Evolutionary conservation across 768 basidiomycete species (phyloP).

Genomic region (Lactifluus pinguis): DNA sequence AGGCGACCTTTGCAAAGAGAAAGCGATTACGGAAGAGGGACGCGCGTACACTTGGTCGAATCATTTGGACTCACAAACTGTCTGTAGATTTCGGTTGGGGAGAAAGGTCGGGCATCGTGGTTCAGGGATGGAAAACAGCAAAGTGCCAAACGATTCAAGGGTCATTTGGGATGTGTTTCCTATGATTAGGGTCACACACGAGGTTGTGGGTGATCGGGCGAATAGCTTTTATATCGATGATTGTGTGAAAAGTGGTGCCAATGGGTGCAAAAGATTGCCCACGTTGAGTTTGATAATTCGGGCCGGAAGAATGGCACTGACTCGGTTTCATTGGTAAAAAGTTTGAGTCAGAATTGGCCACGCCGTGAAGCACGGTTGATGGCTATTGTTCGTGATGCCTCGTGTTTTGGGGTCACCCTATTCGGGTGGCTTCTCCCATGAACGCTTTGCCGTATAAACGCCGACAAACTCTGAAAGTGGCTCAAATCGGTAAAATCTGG

Average conservation of each 20-base stretch:
- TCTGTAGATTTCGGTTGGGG: no score
- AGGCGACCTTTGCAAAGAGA: no score
- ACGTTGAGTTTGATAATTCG: background rate
- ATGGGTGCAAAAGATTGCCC: background rate
- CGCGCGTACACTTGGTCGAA: background rate
- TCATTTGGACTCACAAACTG: background rate
- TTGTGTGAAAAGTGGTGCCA: background rate
- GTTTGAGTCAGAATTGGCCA: background rate
- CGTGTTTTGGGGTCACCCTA: background rate
- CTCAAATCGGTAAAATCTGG: background rate
- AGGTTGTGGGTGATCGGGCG: background rate
- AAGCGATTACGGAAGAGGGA: background rate
- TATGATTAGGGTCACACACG: background rate
- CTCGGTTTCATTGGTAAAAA: no score
- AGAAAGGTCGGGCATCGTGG: background rate
- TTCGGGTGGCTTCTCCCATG: background rate
- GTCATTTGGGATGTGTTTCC: background rate
- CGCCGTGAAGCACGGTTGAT: background rate
- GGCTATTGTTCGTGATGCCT: conserved; percentile 1
- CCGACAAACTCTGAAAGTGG: background rate
- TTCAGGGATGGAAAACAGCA: background rate
- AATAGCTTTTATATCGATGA: background rate
- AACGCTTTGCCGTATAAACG: background rate
- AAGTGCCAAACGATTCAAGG: background rate
- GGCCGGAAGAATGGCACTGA: background rate